Evolutionary conservation across 257 asterid species (phyloP).

Genomic region (Schizonepeta tenuifolia): DNA sequence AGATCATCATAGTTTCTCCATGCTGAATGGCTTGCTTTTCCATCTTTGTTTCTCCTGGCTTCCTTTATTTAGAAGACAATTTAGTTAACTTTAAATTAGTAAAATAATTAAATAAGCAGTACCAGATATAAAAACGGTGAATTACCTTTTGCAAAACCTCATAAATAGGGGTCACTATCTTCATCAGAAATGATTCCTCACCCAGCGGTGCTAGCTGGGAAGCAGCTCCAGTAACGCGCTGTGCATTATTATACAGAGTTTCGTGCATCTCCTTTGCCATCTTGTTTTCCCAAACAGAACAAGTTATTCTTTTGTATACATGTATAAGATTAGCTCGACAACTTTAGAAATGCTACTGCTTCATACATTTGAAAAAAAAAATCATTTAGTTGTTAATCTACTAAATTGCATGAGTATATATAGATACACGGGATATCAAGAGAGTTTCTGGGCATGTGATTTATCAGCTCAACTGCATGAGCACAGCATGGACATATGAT

Average conservation of each 20-base stretch:
- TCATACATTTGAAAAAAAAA: neutral
- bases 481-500: neutral
- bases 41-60: slow-evolving; percentile 74
- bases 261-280: slow-evolving; percentile 88
- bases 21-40: slow-evolving; percentile 95
- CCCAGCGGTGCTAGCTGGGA: slow-evolving; percentile 55
- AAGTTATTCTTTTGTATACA: slow-evolving; percentile 15
- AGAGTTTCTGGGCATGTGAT: neutral
- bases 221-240: slow-evolving; percentile 70
- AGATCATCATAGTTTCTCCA: slow-evolving; percentile 99
- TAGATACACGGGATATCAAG: neutral
- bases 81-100: slow-evolving; percentile 24
- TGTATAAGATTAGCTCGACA: neutral
- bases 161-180: slow-evolving; percentile 86
- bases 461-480: neutral
- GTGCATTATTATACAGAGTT: slow-evolving; percentile 62
- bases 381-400: neutral
- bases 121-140: slow-evolving; percentile 16
- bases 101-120: slow-evolving; percentile 20
- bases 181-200: slow-evolving; percentile 79
- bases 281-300: slow-evolving; percentile 28
- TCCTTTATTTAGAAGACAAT: slow-evolving; percentile 54
- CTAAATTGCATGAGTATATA: neutral
- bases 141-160: slow-evolving; percentile 81
- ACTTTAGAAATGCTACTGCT: neutral